Conservation (phyloP, 1,284 basidiomycete species). For the Ustilago loliicola region DNA sequence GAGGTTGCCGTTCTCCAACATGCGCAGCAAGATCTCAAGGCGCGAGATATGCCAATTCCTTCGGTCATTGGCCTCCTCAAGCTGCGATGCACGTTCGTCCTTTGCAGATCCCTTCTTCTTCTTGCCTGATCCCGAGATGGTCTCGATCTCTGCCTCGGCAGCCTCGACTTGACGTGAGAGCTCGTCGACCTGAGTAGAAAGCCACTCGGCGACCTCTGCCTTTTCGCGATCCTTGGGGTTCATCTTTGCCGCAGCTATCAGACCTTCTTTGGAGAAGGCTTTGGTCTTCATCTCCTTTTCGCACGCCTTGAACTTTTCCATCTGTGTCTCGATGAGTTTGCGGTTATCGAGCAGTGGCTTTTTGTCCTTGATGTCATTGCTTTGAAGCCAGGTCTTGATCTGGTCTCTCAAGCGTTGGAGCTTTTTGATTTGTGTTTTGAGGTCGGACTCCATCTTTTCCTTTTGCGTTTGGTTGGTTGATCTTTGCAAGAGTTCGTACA, state of each 20-base stretch:
- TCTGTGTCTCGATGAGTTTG: constrained; percentile 98
- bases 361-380: constrained; percentile 99
- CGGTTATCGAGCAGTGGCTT: constrained; percentile 90
- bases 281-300: constrained; percentile 99
- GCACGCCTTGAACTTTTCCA: constrained; percentile 99
- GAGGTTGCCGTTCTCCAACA: constrained; percentile 94
- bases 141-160: constrained; percentile 94
- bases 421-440: constrained; percentile 80
- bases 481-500: constrained; percentile 68
- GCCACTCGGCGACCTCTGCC: constrained; percentile 81
- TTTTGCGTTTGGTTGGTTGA: constrained; percentile 69
- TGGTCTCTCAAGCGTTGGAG: constrained; percentile 96
- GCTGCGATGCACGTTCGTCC: constrained; percentile 81
- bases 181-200: constrained; percentile 79
- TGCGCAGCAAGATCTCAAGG: constrained; percentile 90
- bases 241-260: constrained; percentile 91
- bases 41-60: constrained; percentile 95
- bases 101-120: constrained; percentile 78
- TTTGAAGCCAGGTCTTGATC: constrained; percentile 99
- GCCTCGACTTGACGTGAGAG: constrained; percentile 92
- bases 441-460: constrained; percentile 70
- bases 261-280: constrained; percentile 98
- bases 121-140: constrained; percentile 82
- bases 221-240: constrained; percentile 98
- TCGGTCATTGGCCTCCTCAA: constrained; percentile 92